Conservation (phyloP, 2,329 filamentous ascomycete genomes). For the Microsporum audouinii region DNA sequence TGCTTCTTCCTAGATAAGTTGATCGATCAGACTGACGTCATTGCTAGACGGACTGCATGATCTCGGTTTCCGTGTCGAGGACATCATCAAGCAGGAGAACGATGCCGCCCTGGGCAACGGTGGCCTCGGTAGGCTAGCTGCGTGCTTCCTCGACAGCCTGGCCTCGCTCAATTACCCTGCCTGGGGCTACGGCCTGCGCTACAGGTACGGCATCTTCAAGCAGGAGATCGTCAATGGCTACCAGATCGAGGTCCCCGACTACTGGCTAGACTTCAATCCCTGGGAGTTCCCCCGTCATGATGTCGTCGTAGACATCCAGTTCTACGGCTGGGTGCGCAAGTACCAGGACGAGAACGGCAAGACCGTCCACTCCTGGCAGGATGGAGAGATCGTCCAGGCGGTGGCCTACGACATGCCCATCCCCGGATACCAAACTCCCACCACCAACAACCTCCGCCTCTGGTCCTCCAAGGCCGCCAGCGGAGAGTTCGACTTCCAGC, state of each 20-base stretch:
- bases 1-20: not conserved
- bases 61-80: constrained; percentile 92
- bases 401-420: constrained; percentile 89
- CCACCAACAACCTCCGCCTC: constrained; percentile 90
- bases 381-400: constrained; percentile 82
- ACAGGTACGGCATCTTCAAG: constrained; percentile 97
- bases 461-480: constrained; percentile 97
- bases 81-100: constrained; percentile 87
- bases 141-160: constrained; percentile 93
- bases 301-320: constrained; percentile 92
- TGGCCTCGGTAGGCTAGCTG: constrained; percentile 84
- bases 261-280: constrained; percentile 98
- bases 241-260: constrained; percentile 95
- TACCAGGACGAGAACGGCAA: constrained; percentile 65
- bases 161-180: constrained; percentile 90
- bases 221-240: constrained; percentile 98
- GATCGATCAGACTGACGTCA: constrained; percentile 8
- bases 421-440: constrained; percentile 77
- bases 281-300: constrained; percentile 98
- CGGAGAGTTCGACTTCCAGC: constrained; percentile 98
- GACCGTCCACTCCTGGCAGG: constrained; percentile 67
- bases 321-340: constrained; percentile 77
- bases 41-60: constrained; percentile 64
- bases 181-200: constrained; percentile 93
- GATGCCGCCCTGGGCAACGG: constrained; percentile 95